Percentiles rank a stretch among this genome's conserved stretches.
Conservation (phyloP, 345 rosid species). For the Gossypium longicalyx region DNA sequence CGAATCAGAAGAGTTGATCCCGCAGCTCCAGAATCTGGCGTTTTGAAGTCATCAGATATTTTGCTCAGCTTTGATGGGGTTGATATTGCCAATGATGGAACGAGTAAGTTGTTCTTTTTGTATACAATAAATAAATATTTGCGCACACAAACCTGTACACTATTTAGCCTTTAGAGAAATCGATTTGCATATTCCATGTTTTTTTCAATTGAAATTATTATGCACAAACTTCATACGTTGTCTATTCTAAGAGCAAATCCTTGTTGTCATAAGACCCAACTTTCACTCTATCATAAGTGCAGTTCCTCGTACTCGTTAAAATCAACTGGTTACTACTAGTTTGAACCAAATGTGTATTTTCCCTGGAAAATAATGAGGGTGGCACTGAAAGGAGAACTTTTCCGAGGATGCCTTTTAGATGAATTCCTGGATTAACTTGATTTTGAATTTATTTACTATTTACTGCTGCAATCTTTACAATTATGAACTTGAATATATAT, state of each 20-base stretch:
- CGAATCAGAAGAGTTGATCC: constrained; percentile 67
- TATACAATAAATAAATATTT: not conserved
- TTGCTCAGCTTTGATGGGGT: constrained; percentile 65
- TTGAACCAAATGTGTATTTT: not conserved
- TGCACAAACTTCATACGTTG: not conserved
- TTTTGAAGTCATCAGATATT: constrained; percentile 57
- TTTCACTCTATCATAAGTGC: not conserved
- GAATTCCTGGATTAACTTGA: not conserved
- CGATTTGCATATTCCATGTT: not conserved
- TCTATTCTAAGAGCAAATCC: not conserved
- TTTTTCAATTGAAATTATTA: not conserved
- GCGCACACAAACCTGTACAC: not conserved
- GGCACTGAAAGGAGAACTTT: not conserved
- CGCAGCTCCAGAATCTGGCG: constrained; percentile 50
- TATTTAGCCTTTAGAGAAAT: not conserved
- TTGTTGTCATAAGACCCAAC: not conserved
- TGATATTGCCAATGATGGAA: constrained; percentile 72
- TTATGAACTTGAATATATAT: not conserved
- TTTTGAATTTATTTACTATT: not conserved
- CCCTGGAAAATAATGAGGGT: not conserved
- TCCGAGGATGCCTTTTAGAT: not conserved
- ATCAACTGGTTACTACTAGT: not conserved
- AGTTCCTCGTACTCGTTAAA: not conserved
- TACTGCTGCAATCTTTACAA: not conserved
- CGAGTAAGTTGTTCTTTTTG: constrained; percentile 32